Evolutionary conservation across 495 filamentous ascomycete species (phyloP), one percentile per base, ranked within the genome.

Genomic region (Talaromyces proteolyticus): DNA sequence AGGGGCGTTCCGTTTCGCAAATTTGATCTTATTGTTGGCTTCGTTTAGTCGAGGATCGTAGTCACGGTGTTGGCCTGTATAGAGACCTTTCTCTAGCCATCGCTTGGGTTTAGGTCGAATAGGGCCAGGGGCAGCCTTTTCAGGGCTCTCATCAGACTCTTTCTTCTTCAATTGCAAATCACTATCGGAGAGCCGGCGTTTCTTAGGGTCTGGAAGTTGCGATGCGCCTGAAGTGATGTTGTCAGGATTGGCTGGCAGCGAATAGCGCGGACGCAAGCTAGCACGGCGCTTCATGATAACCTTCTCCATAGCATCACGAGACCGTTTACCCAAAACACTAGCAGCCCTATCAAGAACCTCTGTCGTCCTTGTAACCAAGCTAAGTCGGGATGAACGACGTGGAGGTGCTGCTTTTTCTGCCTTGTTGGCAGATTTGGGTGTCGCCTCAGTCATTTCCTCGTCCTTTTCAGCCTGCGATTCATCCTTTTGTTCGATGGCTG

Each of bases 81-180:
- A 98, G n/a, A 98, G 67, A 2, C 92, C 92, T 58, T 89, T 85
- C 48, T 76, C 69, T 44, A 91, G 61, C 84, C 88, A 96, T 34
- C 80, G 75, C 74, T 91, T 94, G 34, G 59, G 57, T 52, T 58
- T 72, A 42, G 58, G 60, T 22, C 64, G 66, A 4, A 69, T 64
- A 54, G 67, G 66, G 49, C 66, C 67, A 49, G 57, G 44, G 19
- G 64, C 34, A 52, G 68, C 65, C 52, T 67, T 68, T 47, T 53
- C 45, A 21, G 64, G 43, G 44, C 69, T 75, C 11, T 56, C 38
- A 2, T 57, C 55, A n/a, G 69, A 58, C 44, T 70, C 70, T 23
- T 72, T 65, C 34, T 68, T 60, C 50, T 77, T 75, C 26, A 70
- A 57, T 6, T 64, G 60, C 14, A 76, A 16, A 42, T 73, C 72